Conservation (phyloP, 371 early-diverging fungal genomes). For the Mucor racemosus region DNA sequence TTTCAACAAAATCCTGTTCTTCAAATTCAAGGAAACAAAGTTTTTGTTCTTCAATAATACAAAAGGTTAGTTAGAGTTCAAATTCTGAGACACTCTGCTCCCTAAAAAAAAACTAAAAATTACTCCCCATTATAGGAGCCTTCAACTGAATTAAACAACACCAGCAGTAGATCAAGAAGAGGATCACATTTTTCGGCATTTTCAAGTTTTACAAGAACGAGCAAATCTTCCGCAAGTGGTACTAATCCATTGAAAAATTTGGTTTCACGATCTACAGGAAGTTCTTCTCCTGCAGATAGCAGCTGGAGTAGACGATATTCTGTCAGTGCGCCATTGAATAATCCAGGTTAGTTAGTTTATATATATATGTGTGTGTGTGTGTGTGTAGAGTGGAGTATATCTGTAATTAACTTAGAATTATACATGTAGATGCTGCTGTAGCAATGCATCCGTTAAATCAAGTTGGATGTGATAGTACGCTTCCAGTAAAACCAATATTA, state of each 20-base stretch:
- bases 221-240: slow-evolving; percentile 23
- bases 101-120: background rate
- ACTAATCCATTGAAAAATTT: slow-evolving; percentile 39
- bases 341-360: slow-evolving; percentile 31
- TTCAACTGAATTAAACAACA: slow-evolving; percentile 12
- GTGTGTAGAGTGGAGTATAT: no score
- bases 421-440: slow-evolving; percentile 48
- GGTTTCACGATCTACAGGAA: slow-evolving; percentile 28
- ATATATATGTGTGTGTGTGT: no score
- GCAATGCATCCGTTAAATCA: slow-evolving; percentile 57
- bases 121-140: slow-evolving; percentile 15
- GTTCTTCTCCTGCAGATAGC: slow-evolving; percentile 13
- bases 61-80: slow-evolving; percentile 16
- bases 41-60: slow-evolving; percentile 22
- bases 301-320: slow-evolving; percentile 7
- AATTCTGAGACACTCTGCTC: background rate
- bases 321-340: slow-evolving; percentile 18
- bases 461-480: slow-evolving; percentile 9
- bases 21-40: slow-evolving; percentile 28
- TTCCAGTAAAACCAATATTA: slow-evolving; percentile 45
- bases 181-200: slow-evolving; percentile 42
- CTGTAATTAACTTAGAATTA: background rate
- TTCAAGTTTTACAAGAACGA: slow-evolving; percentile 29
- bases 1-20: slow-evolving; percentile 11
- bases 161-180: slow-evolving; percentile 26